A percentile compares a stretch with the other conserved stretches of the same genome.
Conservation (phyloP, 148 eudicot genomes). For the Pouteria glomerata region DNA sequence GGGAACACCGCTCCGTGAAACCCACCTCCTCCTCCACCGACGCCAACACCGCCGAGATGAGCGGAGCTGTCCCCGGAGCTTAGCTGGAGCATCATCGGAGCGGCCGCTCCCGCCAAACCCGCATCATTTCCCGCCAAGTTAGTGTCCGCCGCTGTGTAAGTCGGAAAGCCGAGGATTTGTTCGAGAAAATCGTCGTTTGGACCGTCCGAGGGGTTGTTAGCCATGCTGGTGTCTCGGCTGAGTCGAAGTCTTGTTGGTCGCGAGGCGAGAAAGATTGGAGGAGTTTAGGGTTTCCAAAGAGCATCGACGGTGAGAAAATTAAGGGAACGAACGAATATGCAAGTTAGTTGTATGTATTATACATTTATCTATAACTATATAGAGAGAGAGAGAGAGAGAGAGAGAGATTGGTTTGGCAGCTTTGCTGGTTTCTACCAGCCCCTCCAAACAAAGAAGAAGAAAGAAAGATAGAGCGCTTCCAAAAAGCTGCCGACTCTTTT, state of each 20-base stretch:
- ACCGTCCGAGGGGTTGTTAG: constrained; percentile 36
- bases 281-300: neutral
- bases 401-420: no score
- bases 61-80: constrained; percentile 30
- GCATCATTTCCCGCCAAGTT: no score
- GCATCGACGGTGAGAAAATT: constrained; percentile 1
- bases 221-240: constrained; percentile 24
- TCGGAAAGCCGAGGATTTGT: constrained; percentile 46
- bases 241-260: constrained; percentile 1
- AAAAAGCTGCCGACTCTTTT: neutral
- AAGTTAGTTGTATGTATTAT: no score
- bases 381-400: constrained; percentile 9
- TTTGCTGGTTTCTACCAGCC: no score
- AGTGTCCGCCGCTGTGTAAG: constrained; percentile 26
- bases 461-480: no score
- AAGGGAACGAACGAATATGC: neutral
- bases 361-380: no score
- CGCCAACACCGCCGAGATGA: constrained; percentile 13
- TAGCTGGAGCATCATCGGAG: constrained; percentile 56
- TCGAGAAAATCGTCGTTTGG: constrained; percentile 49
- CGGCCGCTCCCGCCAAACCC: constrained; percentile 35
- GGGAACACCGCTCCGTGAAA: constrained; percentile 41
- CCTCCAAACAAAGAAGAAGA: no score
- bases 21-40: constrained; percentile 22
- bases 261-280: no score